Percentiles rank a stretch among this genome's conserved stretches.
Evolutionary conservation across 2,329 filamentous ascomycete genomes (phyloP).

Genomic region (Fusarium chuoi): DNA sequence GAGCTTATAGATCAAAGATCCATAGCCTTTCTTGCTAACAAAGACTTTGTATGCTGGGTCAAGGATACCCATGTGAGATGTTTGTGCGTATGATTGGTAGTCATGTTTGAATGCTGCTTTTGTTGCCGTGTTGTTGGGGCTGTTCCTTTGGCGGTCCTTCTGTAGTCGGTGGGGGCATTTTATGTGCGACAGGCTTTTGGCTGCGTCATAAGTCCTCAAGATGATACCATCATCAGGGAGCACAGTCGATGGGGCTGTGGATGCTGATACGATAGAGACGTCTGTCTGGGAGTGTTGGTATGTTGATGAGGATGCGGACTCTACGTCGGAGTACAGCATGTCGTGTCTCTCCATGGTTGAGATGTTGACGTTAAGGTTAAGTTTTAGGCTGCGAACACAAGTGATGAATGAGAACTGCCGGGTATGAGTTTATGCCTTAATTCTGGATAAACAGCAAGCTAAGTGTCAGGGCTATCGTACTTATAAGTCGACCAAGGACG

Average conservation of each 20-base stretch:
- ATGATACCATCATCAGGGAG: neutral
- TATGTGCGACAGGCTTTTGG: neutral
- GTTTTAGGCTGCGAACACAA: too few species aligned
- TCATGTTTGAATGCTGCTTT: neutral
- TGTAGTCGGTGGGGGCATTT: neutral
- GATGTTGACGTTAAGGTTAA: neutral
- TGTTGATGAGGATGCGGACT: neutral
- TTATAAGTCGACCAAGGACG: neutral
- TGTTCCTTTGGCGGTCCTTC: neutral
- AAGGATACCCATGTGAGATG: constrained; percentile 20
- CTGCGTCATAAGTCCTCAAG: neutral
- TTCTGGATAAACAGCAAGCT: neutral
- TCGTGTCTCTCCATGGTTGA: neutral
- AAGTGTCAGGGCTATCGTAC: neutral
- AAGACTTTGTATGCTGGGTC: constrained; percentile 11
- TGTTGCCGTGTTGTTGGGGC: neutral
- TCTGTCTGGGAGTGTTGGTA: neutral
- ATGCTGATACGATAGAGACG: neutral
- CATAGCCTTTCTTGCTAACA: neutral
- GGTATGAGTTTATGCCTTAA: neutral
- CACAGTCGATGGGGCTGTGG: neutral
- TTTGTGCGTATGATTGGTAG: constrained; percentile 2
- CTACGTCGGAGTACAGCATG: neutral
- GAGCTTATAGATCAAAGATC: neutral
- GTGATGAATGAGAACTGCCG: neutral